Evolutionary conservation across 352 stramenopile species (phyloP), one percentile per base, ranked within the genome.

Genomic region (Blastocystis sp.): DNA sequence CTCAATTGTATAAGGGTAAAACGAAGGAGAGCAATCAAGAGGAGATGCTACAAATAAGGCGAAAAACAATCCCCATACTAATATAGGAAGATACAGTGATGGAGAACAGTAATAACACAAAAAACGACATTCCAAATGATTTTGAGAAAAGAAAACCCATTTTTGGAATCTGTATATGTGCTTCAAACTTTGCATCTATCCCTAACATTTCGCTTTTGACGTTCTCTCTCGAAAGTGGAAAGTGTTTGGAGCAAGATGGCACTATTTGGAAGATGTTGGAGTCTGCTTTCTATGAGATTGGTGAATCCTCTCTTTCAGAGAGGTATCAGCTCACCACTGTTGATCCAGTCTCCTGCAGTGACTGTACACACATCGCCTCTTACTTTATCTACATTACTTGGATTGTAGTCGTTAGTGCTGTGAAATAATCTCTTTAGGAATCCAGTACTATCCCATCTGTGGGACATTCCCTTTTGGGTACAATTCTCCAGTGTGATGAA

Each of bases 401-500:
- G 73, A 54, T n/a, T 45, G 73, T 85, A 85, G 24, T 47, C 16
- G 6, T 39, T 13, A 1, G 13, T 20, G 47, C 18, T 16, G 18
- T 66, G 30, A 47, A 43, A 20, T 62, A 73, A 73, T 41, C 37
- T 5, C 50, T 45, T 30, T 85, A 85, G 73, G 18, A 20, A 24
- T 43, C 53, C 53, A 45, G 24, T 53, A 4, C 26, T 68, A 20
- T n/a, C 50, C 34, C 53, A 50, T 8, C 13, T 68, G 20, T 85
- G 50, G 47, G 73, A 62, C 7, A 41, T 54, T 41, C 30, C 45
- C 16, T 45, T 85, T 39, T 69, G 34, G 53, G 9, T 30, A 39
- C 24, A 85, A 55, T 85, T 85, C 68, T 85, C 73, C 11, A 85
- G 73, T 45, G 73, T 85, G 34, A 85, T 85, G 73, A 85, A 85